Percentiles rank a stretch among this genome's conserved stretches.
phyloP scores from a whole-genome alignment of 176 grass and related monocot genomes.

The Dendrocalamus sinicus region DNA sequence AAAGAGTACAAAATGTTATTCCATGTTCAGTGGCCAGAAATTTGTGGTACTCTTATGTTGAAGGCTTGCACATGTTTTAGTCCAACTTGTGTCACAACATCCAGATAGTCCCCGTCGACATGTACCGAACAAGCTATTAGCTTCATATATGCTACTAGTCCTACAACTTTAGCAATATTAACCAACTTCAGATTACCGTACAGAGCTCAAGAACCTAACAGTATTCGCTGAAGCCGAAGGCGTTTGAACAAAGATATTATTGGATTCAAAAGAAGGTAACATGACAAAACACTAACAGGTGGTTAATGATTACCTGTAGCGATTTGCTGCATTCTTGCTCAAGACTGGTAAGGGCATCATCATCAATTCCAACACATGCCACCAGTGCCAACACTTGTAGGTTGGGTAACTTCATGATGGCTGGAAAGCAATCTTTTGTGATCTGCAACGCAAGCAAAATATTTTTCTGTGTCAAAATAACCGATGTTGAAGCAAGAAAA shows the following conservation, averaged over 20 bases:
- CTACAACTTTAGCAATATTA: neutral
- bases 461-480: conserved; percentile 12
- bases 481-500: conserved; percentile 21
- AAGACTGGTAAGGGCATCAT: conserved; percentile 53
- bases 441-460: conserved; percentile 49
- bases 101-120: neutral
- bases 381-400: conserved; percentile 66
- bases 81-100: neutral
- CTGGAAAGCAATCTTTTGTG: conserved; percentile 61
- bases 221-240: neutral
- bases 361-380: conserved; percentile 72
- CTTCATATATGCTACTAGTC: neutral
- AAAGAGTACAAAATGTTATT: conserved; percentile 19
- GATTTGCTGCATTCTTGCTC: conserved; percentile 70
- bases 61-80: neutral
- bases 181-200: neutral
- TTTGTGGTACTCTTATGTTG: neutral
- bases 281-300: neutral
- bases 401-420: conserved; percentile 65
- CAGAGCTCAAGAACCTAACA: neutral
- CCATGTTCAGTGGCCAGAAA: conserved; percentile 3
- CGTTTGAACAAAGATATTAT: neutral
- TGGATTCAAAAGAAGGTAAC: neutral
- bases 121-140: neutral
- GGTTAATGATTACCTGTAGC: conserved; percentile 54